phyloP scores from a whole-genome alignment of 768 basidiomycete genomes.

The Termitomyces sp. region DNA sequence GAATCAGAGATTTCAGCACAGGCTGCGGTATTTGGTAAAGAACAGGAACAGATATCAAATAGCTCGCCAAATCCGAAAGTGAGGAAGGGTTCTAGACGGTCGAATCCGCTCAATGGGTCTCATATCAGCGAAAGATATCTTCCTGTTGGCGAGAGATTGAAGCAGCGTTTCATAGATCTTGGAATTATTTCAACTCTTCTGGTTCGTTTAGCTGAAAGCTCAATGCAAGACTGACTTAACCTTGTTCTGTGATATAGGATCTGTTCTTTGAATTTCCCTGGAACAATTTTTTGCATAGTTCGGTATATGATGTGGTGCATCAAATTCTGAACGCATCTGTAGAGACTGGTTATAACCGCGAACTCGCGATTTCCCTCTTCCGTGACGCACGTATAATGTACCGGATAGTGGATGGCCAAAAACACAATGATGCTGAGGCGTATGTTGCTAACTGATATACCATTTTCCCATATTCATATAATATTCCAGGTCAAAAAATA shows the following conservation, averaged over 20 bases:
- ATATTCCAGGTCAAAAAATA: conserved; percentile 56
- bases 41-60: conserved; percentile 13
- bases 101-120: conserved; percentile 28
- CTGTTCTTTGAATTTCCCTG: conserved; percentile 95
- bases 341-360: conserved; percentile 79
- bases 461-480: neutral
- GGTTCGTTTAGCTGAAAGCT: conserved; percentile 41
- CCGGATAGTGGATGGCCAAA: conserved; percentile 84
- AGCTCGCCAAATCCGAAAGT: conserved; percentile 28
- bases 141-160: conserved; percentile 76
- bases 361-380: conserved; percentile 81
- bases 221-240: neutral
- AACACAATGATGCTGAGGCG: conserved; percentile 74
- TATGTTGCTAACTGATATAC: conserved; percentile 27
- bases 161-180: conserved; percentile 71
- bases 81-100: conserved; percentile 52
- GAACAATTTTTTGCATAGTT: conserved; percentile 97
- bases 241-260: conserved; percentile 46
- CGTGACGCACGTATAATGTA: conserved; percentile 81
- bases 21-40: conserved; percentile 20
- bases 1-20: conserved; percentile 26
- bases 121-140: conserved; percentile 30
- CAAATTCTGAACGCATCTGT: conserved; percentile 90
- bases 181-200: conserved; percentile 73
- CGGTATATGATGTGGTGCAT: conserved; percentile 94